phyloP scores from a whole-genome alignment of 495 filamentous ascomycete genomes.

The Talaromyces wortmannii region DNA sequence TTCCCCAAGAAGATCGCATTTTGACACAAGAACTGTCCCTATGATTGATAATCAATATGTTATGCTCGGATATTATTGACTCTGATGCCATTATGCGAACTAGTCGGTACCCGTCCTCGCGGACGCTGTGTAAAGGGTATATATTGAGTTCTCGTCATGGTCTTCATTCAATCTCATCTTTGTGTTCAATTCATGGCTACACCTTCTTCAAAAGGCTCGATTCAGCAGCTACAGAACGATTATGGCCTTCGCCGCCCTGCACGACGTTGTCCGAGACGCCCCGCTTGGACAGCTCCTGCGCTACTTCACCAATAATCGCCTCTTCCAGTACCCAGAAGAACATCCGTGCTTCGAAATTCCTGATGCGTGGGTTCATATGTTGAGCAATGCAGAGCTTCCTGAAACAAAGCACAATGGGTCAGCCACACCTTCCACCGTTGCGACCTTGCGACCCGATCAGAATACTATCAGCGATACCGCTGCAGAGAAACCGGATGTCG shows the following conservation, averaged over 20 bases:
- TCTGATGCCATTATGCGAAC: neutral
- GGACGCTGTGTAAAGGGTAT: neutral
- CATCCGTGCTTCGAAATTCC: slow-evolving; percentile 1
- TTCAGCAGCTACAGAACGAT: neutral
- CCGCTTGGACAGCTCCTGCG: slow-evolving; percentile 1
- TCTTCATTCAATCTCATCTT: neutral
- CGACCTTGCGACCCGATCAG: neutral
- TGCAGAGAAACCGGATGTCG: neutral
- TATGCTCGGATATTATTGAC: neutral
- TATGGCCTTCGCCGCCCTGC: neutral
- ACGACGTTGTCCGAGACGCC: slow-evolving; percentile 2
- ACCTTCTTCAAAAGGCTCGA: neutral
- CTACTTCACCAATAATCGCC: slow-evolving; percentile 1
- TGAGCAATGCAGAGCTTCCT: neutral
- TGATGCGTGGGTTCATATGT: neutral
- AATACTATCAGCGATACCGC: neutral
- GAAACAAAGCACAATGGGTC: neutral
- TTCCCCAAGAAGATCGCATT: too few relatives aligned
- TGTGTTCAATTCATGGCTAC: neutral
- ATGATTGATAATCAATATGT: neutral
- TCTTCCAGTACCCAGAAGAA: slow-evolving; percentile 5
- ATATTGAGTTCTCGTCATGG: too few relatives aligned
- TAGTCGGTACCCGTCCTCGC: neutral
- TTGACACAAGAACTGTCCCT: too few relatives aligned
- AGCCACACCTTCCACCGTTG: neutral